Evolutionary conservation across 1,139 yeast genomes (phyloP).

Genomic region (Kodamaea plutei): DNA sequence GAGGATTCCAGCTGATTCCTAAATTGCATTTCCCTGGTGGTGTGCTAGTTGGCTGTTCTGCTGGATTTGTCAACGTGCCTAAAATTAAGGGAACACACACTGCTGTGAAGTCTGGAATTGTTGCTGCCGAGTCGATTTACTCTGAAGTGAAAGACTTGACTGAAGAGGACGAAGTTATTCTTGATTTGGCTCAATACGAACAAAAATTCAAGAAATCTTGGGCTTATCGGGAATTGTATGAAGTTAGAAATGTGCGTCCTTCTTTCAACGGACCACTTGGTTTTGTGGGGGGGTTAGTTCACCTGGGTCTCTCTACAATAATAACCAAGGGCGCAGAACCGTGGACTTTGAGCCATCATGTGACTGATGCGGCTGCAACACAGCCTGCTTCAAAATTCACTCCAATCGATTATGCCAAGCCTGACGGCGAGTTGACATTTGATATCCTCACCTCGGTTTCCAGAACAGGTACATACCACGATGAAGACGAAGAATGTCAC

Average conservation of each 20-base stretch:
- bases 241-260: conserved; percentile 87
- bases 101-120: conserved; percentile 90
- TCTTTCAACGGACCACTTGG: conserved; percentile 76
- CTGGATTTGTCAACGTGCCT: conserved; percentile 96
- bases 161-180: conserved; percentile 47
- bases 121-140: conserved; percentile 86
- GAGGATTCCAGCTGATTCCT: conserved; percentile 91
- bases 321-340: conserved; percentile 76
- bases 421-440: conserved; percentile 85
- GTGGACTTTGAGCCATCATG: conserved; percentile 75
- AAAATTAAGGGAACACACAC: conserved; percentile 98
- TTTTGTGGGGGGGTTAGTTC: conserved; percentile 70
- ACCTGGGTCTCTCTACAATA: conserved; percentile 83
- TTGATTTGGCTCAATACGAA: conserved; percentile 59
- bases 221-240: conserved; percentile 77
- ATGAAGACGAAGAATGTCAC: conserved; percentile 90
- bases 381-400: conserved; percentile 57
- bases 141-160: conserved; percentile 48
- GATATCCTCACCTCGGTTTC: conserved; percentile 90
- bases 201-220: conserved; percentile 67
- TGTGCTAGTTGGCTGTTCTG: conserved; percentile 86
- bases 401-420: conserved; percentile 87
- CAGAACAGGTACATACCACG: conserved; percentile 93
- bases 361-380: conserved; percentile 71
- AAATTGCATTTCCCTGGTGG: conserved; percentile 93